phyloP scores from a whole-genome alignment of 768 basidiomycete genomes.

The Pleurotus djamor region DNA sequence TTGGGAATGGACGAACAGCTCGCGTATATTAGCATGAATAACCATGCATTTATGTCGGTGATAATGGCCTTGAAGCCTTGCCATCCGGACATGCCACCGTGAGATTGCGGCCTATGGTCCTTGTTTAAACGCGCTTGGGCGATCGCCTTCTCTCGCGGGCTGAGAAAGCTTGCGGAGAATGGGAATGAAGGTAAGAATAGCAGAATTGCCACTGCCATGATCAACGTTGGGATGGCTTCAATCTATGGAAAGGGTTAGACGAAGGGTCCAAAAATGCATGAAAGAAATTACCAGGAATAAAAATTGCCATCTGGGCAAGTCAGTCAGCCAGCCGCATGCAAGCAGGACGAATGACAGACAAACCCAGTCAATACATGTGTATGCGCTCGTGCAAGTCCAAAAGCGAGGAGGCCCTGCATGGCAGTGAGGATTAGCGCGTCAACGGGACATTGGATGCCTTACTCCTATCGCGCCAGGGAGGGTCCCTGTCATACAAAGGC shows the following conservation, averaged over 20 bases:
- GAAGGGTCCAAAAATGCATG: not conserved
- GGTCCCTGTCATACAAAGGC: slow-evolving; percentile 58
- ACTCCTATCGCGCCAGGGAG: slow-evolving; percentile 56
- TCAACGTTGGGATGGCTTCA: slow-evolving; percentile 52
- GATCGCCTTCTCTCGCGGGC: slow-evolving; percentile 49
- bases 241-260: slow-evolving; percentile 27
- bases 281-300: slow-evolving; percentile 40
- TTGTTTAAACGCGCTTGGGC: slow-evolving; percentile 54
- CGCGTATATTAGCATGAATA: slow-evolving; percentile 49
- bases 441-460: not conserved
- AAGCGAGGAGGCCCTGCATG: slow-evolving; percentile 49
- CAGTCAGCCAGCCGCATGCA: slow-evolving; percentile 14
- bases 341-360: slow-evolving; percentile 1
- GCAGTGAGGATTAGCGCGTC: not conserved
- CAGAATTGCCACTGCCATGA: slow-evolving; percentile 48
- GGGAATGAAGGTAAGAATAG: slow-evolving; percentile 55
- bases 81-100: slow-evolving; percentile 58
- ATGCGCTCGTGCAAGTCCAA: slow-evolving; percentile 51
- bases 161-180: slow-evolving; percentile 50
- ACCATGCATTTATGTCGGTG: slow-evolving; percentile 48
- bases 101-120: slow-evolving; percentile 55
- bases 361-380: slow-evolving; percentile 42
- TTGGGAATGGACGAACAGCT: slow-evolving; percentile 35
- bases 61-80: slow-evolving; percentile 52
- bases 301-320: slow-evolving; percentile 49